Evolutionary conservation across 1,284 basidiomycete species (phyloP).

Genomic region (Rhodotorula glutinis): DNA sequence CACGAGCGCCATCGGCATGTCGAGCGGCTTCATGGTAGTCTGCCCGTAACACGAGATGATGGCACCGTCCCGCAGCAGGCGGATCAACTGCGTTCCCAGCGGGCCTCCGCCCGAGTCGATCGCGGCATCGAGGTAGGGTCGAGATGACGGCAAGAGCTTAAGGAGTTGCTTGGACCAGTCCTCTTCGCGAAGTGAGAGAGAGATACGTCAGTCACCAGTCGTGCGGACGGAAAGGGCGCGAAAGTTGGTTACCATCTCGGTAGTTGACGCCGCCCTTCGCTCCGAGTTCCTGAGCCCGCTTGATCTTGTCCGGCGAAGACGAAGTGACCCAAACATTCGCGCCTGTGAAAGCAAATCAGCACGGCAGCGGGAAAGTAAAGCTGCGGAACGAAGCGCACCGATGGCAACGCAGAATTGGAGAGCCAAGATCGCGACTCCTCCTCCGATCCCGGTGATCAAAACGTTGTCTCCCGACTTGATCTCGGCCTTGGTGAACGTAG

Average conservation of each 20-base stretch:
- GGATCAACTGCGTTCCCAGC: conserved; percentile 61
- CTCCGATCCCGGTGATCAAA: conserved; percentile 65
- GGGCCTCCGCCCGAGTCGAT: conserved; percentile 79
- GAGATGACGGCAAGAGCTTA: conserved; percentile 54
- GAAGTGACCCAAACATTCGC: conserved; percentile 78
- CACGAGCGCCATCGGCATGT: conserved; percentile 76
- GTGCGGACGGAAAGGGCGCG: neutral
- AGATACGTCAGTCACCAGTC: neutral
- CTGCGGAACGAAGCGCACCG: conserved; percentile 7
- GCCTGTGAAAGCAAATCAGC: conserved; percentile 48
- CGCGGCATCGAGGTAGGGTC: conserved; percentile 61
- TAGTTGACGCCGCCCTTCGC: conserved; percentile 75
- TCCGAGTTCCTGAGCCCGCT: conserved; percentile 63
- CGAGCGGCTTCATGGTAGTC: conserved; percentile 62
- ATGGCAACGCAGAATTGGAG: conserved; percentile 72
- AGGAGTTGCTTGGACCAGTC: conserved; percentile 64
- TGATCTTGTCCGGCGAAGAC: conserved; percentile 65
- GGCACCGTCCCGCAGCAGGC: conserved; percentile 66
- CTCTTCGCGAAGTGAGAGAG: conserved; percentile 49
- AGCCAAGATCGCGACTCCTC: conserved; percentile 74
- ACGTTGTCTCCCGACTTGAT: conserved; percentile 66
- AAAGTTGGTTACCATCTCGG: conserved; percentile 57
- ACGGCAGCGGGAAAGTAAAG: too few relatives aligned
- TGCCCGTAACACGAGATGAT: conserved; percentile 51
- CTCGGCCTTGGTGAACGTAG: conserved; percentile 65